Evolutionary conservation across 345 rosid genomes (phyloP).

Genomic region (Gossypium thurberi): DNA sequence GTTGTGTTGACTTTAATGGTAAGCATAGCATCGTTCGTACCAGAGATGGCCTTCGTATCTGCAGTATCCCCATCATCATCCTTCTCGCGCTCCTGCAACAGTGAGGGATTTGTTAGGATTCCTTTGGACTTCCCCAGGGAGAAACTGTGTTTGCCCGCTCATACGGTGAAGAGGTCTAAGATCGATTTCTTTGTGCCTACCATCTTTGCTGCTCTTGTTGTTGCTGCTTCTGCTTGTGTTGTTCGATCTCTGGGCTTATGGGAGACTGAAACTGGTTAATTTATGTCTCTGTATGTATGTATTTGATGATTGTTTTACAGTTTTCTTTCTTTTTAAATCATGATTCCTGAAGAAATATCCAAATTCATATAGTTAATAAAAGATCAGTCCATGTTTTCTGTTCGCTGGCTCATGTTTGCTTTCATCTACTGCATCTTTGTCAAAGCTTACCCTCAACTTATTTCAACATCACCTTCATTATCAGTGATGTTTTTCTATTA

Average conservation of each 20-base stretch:
- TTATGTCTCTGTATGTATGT: not conserved
- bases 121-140: constrained; percentile 30
- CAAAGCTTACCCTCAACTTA: not conserved
- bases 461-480: too few species aligned
- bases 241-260: constrained; percentile 30
- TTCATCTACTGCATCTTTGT: not conserved
- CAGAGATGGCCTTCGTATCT: constrained; percentile 35
- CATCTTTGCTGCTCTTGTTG: constrained; percentile 29
- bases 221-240: constrained; percentile 29
- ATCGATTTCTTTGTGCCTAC: constrained; percentile 37
- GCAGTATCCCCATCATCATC: constrained; percentile 25
- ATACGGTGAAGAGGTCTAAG: constrained; percentile 24
- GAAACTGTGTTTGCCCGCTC: constrained; percentile 27
- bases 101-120: constrained; percentile 20
- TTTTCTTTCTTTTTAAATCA: not conserved
- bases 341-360: not conserved
- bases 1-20: constrained; percentile 22
- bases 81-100: constrained; percentile 18
- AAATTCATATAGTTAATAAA: too few species aligned
- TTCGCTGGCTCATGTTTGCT: not conserved
- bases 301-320: not conserved
- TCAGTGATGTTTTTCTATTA: too few species aligned
- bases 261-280: constrained; percentile 4
- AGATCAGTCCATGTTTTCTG: too few species aligned
- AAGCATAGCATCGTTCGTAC: constrained; percentile 24